Evolutionary conservation across 2,329 filamentous ascomycete genomes (phyloP).

Genomic region (Passalora sequoiae): DNA sequence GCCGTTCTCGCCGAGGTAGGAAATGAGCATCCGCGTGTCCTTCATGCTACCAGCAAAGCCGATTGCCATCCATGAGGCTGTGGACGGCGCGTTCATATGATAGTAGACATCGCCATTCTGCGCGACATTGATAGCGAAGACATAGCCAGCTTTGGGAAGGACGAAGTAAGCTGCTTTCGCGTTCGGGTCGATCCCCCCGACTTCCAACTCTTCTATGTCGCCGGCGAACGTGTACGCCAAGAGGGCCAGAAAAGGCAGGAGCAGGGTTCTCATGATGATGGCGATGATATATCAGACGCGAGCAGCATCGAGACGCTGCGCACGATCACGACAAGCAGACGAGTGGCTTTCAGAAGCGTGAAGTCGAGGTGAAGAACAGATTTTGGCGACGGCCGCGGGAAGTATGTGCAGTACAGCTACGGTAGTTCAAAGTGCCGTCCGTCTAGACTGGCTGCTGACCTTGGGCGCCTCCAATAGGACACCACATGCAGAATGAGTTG

Average conservation of each 20-base stretch:
- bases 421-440: not conserved
- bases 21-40: constrained; percentile 42
- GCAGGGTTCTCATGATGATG: constrained; percentile 8
- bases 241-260: constrained; percentile 13
- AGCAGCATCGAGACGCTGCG: not conserved
- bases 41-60: constrained; percentile 43
- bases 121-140: constrained; percentile 27
- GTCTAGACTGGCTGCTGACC: not conserved
- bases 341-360: constrained; percentile 1
- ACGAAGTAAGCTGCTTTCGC: constrained; percentile 28
- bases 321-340: not conserved
- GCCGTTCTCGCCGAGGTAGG: constrained; percentile 36
- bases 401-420: not conserved
- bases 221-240: constrained; percentile 16
- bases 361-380: constrained; percentile 2
- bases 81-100: constrained; percentile 31
- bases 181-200: constrained; percentile 20
- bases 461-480: not conserved
- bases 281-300: not conserved
- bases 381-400: not conserved
- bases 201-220: constrained; percentile 8
- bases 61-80: constrained; percentile 42
- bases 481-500: not conserved
- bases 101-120: constrained; percentile 30
- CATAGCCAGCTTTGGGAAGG: constrained; percentile 19